phyloP scores from a whole-genome alignment of 768 basidiomycete genomes.

The Rhizopogon rudus region DNA sequence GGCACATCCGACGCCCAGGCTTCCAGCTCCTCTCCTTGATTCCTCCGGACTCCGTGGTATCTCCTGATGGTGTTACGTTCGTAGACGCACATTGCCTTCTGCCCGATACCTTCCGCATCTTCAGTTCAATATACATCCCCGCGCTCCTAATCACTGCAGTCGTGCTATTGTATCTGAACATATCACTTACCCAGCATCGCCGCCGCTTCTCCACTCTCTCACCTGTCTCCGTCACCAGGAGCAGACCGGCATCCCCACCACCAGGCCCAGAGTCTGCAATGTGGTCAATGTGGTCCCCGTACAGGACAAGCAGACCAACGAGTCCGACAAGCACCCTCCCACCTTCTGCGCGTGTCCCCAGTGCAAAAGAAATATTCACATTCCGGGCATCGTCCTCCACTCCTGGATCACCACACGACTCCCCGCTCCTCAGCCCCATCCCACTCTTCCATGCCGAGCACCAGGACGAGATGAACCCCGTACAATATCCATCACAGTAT shows the following conservation, averaged over 20 bases:
- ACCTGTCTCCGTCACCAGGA: constrained; percentile 29
- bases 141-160: constrained; percentile 50
- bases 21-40: constrained; percentile 82
- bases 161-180: constrained; percentile 41
- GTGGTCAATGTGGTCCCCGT: constrained; percentile 39
- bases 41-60: constrained; percentile 22
- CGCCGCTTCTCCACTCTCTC: constrained; percentile 20
- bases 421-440: constrained; percentile 34
- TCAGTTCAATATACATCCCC: constrained; percentile 60
- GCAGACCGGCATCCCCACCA: constrained; percentile 17
- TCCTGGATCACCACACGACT: constrained; percentile 33
- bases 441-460: constrained; percentile 36
- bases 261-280: constrained; percentile 32
- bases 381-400: constrained; percentile 34
- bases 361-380: constrained; percentile 26
- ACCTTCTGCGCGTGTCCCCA: constrained; percentile 36
- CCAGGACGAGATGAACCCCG: constrained; percentile 43
- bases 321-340: constrained; percentile 39
- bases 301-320: constrained; percentile 26
- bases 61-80: constrained; percentile 37
- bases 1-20: constrained; percentile 70
- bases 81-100: constrained; percentile 70
- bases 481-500: constrained; percentile 41
- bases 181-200: constrained; percentile 16
- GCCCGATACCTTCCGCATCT: constrained; percentile 65